Evolutionary conservation across 2,329 filamentous ascomycete species (phyloP).

Genomic region (Ophiostoma piceae): DNA sequence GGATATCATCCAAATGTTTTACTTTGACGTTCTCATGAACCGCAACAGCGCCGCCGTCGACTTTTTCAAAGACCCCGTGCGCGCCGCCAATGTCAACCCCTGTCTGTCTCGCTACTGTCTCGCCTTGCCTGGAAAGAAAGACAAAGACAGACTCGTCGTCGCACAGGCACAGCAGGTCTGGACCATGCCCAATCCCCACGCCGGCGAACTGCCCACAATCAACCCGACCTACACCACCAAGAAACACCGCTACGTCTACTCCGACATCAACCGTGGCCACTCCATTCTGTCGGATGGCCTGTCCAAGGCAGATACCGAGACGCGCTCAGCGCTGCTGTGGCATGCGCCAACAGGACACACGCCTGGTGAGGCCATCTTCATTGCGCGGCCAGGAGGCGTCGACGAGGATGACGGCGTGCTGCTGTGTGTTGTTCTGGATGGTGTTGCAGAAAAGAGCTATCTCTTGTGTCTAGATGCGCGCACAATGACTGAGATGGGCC

Average conservation of each 20-base stretch:
- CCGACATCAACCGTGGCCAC: conserved; percentile 50
- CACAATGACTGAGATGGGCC: conserved; percentile 58
- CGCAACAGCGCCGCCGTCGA: conserved; percentile 42
- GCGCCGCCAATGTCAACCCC: conserved; percentile 36
- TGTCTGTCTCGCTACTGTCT: conserved; percentile 41
- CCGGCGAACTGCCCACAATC: conserved; percentile 61
- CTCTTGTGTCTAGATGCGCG: conserved; percentile 59
- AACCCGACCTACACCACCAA: conserved; percentile 52
- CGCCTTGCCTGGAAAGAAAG: background rate
- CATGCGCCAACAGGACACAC: conserved; percentile 50
- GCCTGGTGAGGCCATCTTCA: conserved; percentile 65
- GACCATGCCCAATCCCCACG: conserved; percentile 48
- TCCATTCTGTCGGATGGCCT: conserved; percentile 59
- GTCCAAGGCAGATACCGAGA: conserved; percentile 59
- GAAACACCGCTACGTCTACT: conserved; percentile 58
- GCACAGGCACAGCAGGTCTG: conserved; percentile 35
- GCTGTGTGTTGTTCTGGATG: conserved; percentile 60
- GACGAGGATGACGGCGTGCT: conserved; percentile 60
- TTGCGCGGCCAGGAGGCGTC: conserved; percentile 45
- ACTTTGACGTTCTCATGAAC: conserved; percentile 62
- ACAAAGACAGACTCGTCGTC: background rate
- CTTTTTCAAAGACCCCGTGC: conserved; percentile 41
- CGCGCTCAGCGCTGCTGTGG: conserved; percentile 52
- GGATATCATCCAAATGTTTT: conserved; percentile 61
- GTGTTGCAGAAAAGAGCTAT: conserved; percentile 54